A percentile compares a stretch with the other conserved stretches of the same genome.
Evolutionary conservation across 495 filamentous ascomycete species (phyloP).

Genomic region (Trichoderma parareesei): DNA sequence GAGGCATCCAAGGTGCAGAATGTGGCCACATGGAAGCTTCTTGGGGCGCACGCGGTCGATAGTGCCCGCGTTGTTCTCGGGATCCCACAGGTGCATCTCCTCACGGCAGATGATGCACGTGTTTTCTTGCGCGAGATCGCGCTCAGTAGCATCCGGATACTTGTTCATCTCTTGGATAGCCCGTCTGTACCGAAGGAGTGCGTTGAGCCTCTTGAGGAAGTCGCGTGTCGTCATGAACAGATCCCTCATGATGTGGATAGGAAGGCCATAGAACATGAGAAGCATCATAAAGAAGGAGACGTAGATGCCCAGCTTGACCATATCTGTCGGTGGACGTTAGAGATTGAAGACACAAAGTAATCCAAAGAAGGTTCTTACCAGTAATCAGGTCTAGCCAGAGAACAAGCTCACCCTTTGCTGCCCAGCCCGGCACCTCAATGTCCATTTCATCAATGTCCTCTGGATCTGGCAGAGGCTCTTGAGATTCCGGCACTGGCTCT

Average conservation of each 20-base stretch:
- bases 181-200: slow-evolving; percentile 80
- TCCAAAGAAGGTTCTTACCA: slow-evolving; percentile 37
- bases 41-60: slow-evolving; percentile 85
- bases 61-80: slow-evolving; percentile 34
- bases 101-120: slow-evolving; percentile 98
- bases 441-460: slow-evolving; percentile 87
- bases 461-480: slow-evolving; percentile 52
- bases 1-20: slow-evolving; percentile 87
- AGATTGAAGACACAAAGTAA: neutral
- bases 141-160: slow-evolving; percentile 84
- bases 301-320: slow-evolving; percentile 84
- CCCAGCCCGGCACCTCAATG: slow-evolving; percentile 91
- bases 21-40: slow-evolving; percentile 92
- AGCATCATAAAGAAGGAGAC: slow-evolving; percentile 87
- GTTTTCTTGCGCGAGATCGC: slow-evolving; percentile 77
- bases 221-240: slow-evolving; percentile 88
- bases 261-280: slow-evolving; percentile 85
- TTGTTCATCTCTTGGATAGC: slow-evolving; percentile 85
- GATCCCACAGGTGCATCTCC: slow-evolving; percentile 75
- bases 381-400: slow-evolving; percentile 83
- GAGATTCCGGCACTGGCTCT: slow-evolving; percentile 32
- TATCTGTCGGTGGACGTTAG: slow-evolving; percentile 46
- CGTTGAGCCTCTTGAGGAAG: slow-evolving; percentile 77
- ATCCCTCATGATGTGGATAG: slow-evolving; percentile 93
- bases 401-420: slow-evolving; percentile 89